Evolutionary conservation across 2,329 filamentous ascomycete species (phyloP), one percentile per base, ranked within the genome.

Genomic region (Neopestalotiopsis rosae): DNA sequence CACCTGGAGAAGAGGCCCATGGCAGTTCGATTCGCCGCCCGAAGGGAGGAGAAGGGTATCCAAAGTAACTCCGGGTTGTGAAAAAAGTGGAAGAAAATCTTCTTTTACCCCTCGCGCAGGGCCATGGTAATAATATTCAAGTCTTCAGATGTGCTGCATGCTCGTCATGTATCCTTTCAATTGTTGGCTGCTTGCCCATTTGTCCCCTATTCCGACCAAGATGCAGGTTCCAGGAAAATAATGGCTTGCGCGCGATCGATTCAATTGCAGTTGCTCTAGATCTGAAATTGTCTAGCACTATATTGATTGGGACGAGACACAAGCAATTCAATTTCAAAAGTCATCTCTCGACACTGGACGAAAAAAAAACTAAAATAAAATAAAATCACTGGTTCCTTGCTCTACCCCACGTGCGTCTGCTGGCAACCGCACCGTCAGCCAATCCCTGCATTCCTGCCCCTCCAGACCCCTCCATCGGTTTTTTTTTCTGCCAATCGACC

Each of bases 391-490:
- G 45, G 45, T 52, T 52, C 45, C 45, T 52, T 52, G 17, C 14
- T 52, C 14, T 14, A 20, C 45, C 45, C 45, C 45, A 52, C 45
- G 17, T 52, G 45, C 45, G 17, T 52, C 45, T 20, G 45, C n/a
- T 52, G 17, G 45, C 45, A 20, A 52, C 14, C 12, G 34, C 12
- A 14, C 32, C 17, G 32, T 61, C 59, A 20, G 32, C 59, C 34
- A 28, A 59, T 59, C 57, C 24, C 57, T 38, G 30, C 20, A 20
- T 52, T 13, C 14, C 9, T 64, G 40, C 61, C 61, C 61, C 61
- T 45, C 61, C 61, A 32, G 30, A 64, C 61, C 61, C 61, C 61
- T 64, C 63, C 63, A 65, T 56, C 10, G 32, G 45, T 65, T 65
- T 65, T 65, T 62, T 62, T 20, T 64, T 38, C 14, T 20, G 30